phyloP scores from a whole-genome alignment of 148 eudicot species.

The Cornus florida region DNA sequence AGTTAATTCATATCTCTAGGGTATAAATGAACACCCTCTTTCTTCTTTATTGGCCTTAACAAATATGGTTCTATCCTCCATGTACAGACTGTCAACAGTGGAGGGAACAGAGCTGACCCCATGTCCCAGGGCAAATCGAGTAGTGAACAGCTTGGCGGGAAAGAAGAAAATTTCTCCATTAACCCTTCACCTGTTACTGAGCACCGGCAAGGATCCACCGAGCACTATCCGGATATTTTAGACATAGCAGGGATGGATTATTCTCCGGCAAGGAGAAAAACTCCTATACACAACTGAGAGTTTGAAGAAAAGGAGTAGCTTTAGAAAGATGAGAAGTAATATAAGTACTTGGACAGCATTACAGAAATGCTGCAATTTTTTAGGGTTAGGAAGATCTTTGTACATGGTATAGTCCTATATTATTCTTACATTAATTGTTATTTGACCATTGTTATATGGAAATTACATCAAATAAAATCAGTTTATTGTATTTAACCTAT shows the following conservation, averaged over 20 bases:
- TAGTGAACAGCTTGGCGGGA: background rate
- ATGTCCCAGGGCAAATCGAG: constrained; percentile 6
- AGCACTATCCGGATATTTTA: constrained; percentile 25
- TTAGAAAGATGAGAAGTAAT: constrained; percentile 10
- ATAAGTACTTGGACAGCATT: constrained; percentile 38
- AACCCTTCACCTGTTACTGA: constrained; percentile 16
- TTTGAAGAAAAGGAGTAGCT: background rate
- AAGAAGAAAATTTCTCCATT: constrained; percentile 17
- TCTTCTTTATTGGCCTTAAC: background rate
- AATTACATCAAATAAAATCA: background rate
- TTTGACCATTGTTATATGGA: constrained; percentile 13
- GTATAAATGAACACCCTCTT: background rate
- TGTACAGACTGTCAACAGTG: constrained; percentile 25
- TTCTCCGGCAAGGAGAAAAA: constrained; percentile 61
- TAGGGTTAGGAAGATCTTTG: constrained; percentile 28
- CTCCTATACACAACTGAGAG: constrained; percentile 54
- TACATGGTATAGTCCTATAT: constrained; percentile 15
- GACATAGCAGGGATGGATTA: constrained; percentile 72
- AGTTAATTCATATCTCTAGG: background rate
- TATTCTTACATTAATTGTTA: constrained; percentile 14
- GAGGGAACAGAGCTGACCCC: constrained; percentile 4
- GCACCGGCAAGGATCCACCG: constrained; percentile 15
- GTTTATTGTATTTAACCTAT: background rate
- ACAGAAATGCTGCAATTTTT: constrained; percentile 52
- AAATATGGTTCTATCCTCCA: background rate